Evolutionary conservation across 2,329 filamentous ascomycete genomes (phyloP).

Genomic region (Alternaria hordeiaustralica): DNA sequence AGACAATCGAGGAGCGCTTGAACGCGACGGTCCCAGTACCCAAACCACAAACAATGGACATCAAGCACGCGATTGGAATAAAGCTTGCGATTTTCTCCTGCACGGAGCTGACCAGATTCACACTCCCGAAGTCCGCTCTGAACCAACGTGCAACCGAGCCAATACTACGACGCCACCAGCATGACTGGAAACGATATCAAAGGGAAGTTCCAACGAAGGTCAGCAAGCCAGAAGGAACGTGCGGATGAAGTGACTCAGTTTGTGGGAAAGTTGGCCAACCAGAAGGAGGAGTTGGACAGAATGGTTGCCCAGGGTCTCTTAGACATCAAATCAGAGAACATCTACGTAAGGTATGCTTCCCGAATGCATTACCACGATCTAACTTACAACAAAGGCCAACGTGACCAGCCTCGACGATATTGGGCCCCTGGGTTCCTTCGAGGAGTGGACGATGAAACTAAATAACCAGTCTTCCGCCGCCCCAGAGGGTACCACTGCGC

Average conservation of each 20-base stretch:
- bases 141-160: background rate
- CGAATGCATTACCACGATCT: background rate
- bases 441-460: background rate
- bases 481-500: background rate
- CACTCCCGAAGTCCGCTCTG: background rate
- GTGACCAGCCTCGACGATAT: background rate
- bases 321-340: background rate
- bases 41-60: background rate
- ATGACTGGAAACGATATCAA: background rate
- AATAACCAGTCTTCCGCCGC: background rate
- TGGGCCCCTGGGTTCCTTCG: background rate
- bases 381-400: background rate
- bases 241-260: background rate
- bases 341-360: background rate
- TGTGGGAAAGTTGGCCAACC: background rate
- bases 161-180: background rate
- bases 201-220: background rate
- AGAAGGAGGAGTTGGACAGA: background rate
- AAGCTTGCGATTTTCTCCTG: background rate
- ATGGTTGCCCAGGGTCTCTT: background rate
- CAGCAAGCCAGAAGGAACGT: background rate
- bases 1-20: background rate
- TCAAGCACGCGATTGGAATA: background rate
- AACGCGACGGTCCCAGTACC: background rate
- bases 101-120: background rate